Evolutionary conservation across 139 green algal species (phyloP).

Genomic region (Chlamydomonas sphaeroides): DNA sequence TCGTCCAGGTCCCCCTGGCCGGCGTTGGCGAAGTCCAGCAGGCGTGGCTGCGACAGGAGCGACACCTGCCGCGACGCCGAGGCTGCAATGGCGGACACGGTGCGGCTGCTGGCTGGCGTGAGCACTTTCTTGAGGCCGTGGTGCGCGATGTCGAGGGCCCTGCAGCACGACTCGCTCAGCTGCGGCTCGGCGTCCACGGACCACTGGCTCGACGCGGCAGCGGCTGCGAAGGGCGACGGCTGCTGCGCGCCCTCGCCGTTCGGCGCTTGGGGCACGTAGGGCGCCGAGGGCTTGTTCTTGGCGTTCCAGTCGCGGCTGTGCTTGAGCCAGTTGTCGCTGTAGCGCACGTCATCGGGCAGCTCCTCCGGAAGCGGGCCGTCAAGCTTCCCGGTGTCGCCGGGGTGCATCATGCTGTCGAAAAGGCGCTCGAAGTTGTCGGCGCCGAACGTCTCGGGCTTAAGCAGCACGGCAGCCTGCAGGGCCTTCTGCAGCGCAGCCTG

Average conservation of each 20-base stretch:
- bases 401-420: slow-evolving; percentile 41
- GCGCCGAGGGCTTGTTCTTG: background rate
- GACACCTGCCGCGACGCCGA: no score
- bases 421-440: slow-evolving; percentile 29
- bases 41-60: no score
- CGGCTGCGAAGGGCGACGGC: background rate
- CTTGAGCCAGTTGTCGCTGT: slow-evolving; percentile 10
- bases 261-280: slow-evolving; percentile 6
- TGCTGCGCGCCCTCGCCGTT: background rate
- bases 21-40: no score
- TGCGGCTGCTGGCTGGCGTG: slow-evolving; percentile 23
- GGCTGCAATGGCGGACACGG: background rate
- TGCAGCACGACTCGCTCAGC: slow-evolving; percentile 10
- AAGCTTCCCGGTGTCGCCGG: slow-evolving; percentile 19
- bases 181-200: background rate
- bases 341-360: slow-evolving; percentile 22
- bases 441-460: slow-evolving; percentile 9
- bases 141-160: slow-evolving; percentile 16
- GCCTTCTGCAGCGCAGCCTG: slow-evolving; percentile 30
- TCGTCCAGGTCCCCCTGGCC: background rate
- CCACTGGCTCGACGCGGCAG: background rate
- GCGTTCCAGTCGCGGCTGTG: slow-evolving; percentile 31
- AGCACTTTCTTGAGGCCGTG: slow-evolving; percentile 14
- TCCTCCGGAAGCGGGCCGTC: slow-evolving; percentile 37
- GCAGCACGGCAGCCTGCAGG: background rate